Conservation (phyloP, 768 basidiomycete genomes). For the Boletus subparvulus region DNA sequence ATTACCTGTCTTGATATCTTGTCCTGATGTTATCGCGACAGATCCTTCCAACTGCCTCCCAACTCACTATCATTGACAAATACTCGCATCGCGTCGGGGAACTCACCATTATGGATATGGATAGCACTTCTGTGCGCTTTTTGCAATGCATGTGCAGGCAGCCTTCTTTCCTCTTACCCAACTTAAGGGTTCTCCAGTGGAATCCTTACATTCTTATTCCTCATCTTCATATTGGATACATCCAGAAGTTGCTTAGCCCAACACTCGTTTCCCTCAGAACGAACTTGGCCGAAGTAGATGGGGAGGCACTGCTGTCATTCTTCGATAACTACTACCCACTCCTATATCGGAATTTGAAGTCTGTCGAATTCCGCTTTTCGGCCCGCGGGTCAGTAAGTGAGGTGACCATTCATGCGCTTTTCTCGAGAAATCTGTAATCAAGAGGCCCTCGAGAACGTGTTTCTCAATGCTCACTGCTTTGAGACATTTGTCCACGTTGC, state of each 20-base stretch:
- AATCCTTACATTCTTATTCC: background rate
- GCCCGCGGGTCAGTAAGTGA: too few species aligned
- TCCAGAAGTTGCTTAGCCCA: slow-evolving; percentile 13
- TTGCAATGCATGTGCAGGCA: slow-evolving; percentile 3
- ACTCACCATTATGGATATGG: too few species aligned
- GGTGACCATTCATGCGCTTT: background rate
- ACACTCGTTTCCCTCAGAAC: slow-evolving; percentile 3
- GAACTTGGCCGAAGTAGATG: slow-evolving; percentile 6
- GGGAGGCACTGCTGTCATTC: slow-evolving; percentile 3
- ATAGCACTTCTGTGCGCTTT: background rate
- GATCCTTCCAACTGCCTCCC: slow-evolving; percentile 3
- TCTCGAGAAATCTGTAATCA: slow-evolving; percentile 6
- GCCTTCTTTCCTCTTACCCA: slow-evolving; percentile 7
- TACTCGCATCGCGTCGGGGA: slow-evolving; percentile 8
- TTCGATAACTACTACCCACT: slow-evolving; percentile 9
- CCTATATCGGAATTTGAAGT: slow-evolving; percentile 1
- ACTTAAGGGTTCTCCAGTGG: slow-evolving; percentile 8
- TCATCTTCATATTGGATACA: background rate
- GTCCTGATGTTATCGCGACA: background rate
- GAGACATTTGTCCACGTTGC: slow-evolving; percentile 1
- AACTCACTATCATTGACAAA: slow-evolving; percentile 4
- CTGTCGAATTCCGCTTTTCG: slow-evolving; percentile 1
- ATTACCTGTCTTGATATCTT: background rate
- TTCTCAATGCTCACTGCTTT: background rate
- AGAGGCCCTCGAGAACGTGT: background rate